Percentiles rank a stretch among this genome's conserved stretches.
Conservation (phyloP, 352 stramenopile genomes). For the Pythium brassicae region DNA sequence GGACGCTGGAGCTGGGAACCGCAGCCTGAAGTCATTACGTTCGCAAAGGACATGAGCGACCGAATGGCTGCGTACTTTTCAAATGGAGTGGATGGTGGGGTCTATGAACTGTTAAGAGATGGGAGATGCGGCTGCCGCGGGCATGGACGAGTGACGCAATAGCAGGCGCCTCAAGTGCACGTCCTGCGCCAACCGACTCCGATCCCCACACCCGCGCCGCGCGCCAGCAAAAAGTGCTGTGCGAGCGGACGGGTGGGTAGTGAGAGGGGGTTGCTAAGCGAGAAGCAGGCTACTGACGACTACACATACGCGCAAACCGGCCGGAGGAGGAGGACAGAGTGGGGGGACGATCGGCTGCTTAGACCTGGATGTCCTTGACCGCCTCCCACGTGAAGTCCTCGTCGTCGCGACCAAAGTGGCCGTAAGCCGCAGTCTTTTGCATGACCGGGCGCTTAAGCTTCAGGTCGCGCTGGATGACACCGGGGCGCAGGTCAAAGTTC, state of each 20-base stretch:
- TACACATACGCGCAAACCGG: constrained; percentile 25
- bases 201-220: constrained; percentile 25
- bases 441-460: constrained; percentile 97
- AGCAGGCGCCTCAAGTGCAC: constrained; percentile 38
- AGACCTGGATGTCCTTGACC: constrained; percentile 89
- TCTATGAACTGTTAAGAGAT: constrained; percentile 26
- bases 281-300: constrained; percentile 27
- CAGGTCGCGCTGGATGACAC: constrained; percentile 98
- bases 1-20: not conserved
- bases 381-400: constrained; percentile 99
- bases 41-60: too few species aligned
- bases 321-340: too few species aligned
- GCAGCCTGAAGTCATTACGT: not conserved
- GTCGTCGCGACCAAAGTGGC: constrained; percentile 98
- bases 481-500: constrained; percentile 98
- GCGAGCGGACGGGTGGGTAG: constrained; percentile 14
- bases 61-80: too few species aligned
- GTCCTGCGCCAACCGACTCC: constrained; percentile 12
- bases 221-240: constrained; percentile 18
- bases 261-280: constrained; percentile 17
- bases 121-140: constrained; percentile 13
- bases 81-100: too few species aligned
- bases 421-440: constrained; percentile 98
- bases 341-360: constrained; percentile 20
- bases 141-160: constrained; percentile 32